Base-by-base conservation (phyloP, 1,284 basidiomycete genomes). In the Ganoderma leucocontextum region DNA sequence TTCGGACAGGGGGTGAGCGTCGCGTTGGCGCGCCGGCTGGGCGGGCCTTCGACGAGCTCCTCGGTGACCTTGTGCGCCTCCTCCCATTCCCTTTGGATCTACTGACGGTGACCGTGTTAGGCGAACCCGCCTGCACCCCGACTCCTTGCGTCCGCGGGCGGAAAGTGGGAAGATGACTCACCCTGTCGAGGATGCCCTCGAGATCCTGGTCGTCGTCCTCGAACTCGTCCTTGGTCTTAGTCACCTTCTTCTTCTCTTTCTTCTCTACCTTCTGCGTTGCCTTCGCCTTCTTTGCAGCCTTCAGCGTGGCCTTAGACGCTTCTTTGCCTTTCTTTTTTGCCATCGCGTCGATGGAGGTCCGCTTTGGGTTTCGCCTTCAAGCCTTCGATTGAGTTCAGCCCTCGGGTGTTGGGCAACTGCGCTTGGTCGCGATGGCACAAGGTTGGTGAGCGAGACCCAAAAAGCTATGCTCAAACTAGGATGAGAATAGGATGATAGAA, bases 21-120 rank as follows among this genome's bases (percentile, higher is more conserved):
- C 0, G 94, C 94, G 74, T 94, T 95, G 0, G 93, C 94, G 58
- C 95, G 85, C 62, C 92, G 83, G 63, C 89, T 91, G 0, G 95
- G 95, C 15, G 94, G 93, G 0, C 92, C 91, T 76, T 92, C 87
- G 12, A 90, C 88, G 2, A 92, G 81, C 79, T 95, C 93, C 80
- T 93, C 90, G 0, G 88, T 91, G 4, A 94, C 92, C 8, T 86
- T 88, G 77, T 94, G 92, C 3, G 88, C 85, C 61, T 85, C 84
- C 76, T 94, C 91, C 91, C 89, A 93, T 78, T 93, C 91, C 78
- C 85, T 84, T 77, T 85, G 85, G 79, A 93, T 90, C 91, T 93
- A 88, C 84, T 86, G 69, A 41, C 58, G 22, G 22, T 15, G 9
- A 10, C n/a, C 19, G 38, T 10, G 38, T 59, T 15, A 59, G 58